Base-by-base conservation (phyloP, 1,284 basidiomycete species). In the Lentinula novae-zelandiae region DNA sequence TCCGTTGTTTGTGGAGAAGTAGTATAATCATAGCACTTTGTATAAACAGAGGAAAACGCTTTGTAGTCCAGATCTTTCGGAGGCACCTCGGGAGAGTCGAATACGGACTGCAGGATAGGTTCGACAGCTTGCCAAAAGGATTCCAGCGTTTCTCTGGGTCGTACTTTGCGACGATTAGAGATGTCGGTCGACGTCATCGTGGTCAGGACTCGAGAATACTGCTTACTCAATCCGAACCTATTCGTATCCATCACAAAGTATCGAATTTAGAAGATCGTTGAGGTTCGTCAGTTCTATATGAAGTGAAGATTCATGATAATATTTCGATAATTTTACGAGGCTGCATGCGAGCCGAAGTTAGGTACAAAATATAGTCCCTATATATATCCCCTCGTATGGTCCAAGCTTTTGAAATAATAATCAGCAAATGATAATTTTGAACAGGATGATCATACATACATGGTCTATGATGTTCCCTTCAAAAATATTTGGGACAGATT, bases 381-480 rank as follows among this genome's bases (percentile, higher is more conserved):
- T 55, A 31, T 20, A 42, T 31, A 55, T 55, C 6, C 53, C 53
- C n/a, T 53, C 51, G 34, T 53, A 53, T n/a, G 51, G 51, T 17
- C 51, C 51, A 34, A 53, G 51, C 51, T 53, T 34, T 5, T 38
- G 27, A n/a, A n/a, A 27, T 9, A 13, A 15, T 38, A n/a, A 33
- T 34, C 31, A 20, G 13, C 17, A 20, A 20, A 49, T 15, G 22
- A 13, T 53, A 4, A 7, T 20, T 20, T 38, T n/a, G 12, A n/a
- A 38, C 12, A 20, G 27, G 10, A 22, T 5, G 6, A 38, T 17
- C 7, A 22, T 5, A 33, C 57, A 31, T 48, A 60, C 40, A 48
- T 60, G 58, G 17, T 60, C 52, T 27, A 60, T n/a, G 36, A 60
- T 60, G 50, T 60, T 38, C 20, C 58, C 58, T n/a, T 60, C 31